Conservation (phyloP, 768 basidiomycete genomes). For the Rhodotorula toruloides region DNA sequence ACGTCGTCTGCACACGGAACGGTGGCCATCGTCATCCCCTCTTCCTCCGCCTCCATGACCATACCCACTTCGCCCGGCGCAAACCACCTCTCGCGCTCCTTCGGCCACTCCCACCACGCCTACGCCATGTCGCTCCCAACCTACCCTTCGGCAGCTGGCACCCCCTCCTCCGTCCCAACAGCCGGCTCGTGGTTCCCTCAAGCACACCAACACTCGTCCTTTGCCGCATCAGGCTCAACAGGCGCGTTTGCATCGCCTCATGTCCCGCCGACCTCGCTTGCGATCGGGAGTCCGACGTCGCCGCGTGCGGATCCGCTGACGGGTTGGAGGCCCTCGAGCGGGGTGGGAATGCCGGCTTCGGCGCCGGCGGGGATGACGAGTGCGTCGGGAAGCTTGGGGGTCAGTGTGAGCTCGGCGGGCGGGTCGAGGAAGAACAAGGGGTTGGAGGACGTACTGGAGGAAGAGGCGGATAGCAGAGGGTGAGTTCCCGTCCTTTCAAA, state of each 20-base stretch:
- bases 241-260: neutral
- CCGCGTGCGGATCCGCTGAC: neutral
- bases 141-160: slow-evolving; percentile 18
- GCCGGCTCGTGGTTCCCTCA: slow-evolving; percentile 5
- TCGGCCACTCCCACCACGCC: no score
- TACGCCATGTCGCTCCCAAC: slow-evolving; percentile 27
- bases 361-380: neutral
- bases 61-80: slow-evolving; percentile 43
- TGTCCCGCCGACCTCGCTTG: no score
- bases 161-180: slow-evolving; percentile 46
- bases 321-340: slow-evolving; percentile 44
- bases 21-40: slow-evolving; percentile 66
- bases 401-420: neutral
- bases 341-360: slow-evolving; percentile 39
- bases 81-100: no score
- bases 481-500: slow-evolving; percentile 19
- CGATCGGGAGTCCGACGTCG: neutral
- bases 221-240: neutral
- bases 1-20: neutral
- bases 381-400: no score
- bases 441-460: slow-evolving; percentile 33
- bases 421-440: slow-evolving; percentile 1
- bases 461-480: slow-evolving; percentile 19
- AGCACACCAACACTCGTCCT: no score
- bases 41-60: slow-evolving; percentile 53